A percentile compares a stretch with the other conserved stretches of the same genome.
Conservation (phyloP, 257 asterid species). For the Scutellaria baicalensis region DNA sequence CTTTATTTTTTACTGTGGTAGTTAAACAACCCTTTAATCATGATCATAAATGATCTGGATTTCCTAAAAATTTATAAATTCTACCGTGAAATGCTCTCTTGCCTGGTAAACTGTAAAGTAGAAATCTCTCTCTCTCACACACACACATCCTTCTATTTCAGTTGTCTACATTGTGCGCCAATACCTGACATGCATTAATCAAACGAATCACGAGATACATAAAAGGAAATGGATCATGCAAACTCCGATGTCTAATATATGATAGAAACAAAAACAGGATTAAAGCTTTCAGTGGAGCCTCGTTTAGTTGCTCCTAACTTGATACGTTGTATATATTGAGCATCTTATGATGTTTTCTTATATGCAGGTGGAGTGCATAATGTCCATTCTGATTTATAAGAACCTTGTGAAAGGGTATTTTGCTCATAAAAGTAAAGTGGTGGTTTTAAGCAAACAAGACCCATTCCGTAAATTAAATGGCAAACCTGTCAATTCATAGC, state of each 20-base stretch:
- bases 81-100: too few relatives aligned
- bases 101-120: too few relatives aligned
- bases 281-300: background rate
- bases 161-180: background rate
- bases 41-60: too few relatives aligned
- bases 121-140: too few relatives aligned
- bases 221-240: background rate
- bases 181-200: background rate
- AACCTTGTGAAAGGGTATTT: conserved; percentile 90
- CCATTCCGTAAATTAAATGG: conserved; percentile 92
- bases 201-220: background rate
- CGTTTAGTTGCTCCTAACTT: background rate
- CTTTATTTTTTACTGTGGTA: too few relatives aligned
- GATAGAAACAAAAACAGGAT: background rate
- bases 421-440: conserved; percentile 96
- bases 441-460: conserved; percentile 87
- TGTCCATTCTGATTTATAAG: conserved; percentile 82
- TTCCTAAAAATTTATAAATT: too few relatives aligned
- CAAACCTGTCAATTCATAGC: conserved; percentile 59
- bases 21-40: too few relatives aligned
- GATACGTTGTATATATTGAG: background rate
- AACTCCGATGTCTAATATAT: background rate
- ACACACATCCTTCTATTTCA: background rate
- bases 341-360: background rate
- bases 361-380: conserved; percentile 88